A percentile compares a stretch with the other conserved stretches of the same genome.
These are phyloP conservation scores for Aureobasidium namibiae DNA, from an alignment of 2,329 filamentous ascomycete species.

Conservation along the genomic window DNA sequence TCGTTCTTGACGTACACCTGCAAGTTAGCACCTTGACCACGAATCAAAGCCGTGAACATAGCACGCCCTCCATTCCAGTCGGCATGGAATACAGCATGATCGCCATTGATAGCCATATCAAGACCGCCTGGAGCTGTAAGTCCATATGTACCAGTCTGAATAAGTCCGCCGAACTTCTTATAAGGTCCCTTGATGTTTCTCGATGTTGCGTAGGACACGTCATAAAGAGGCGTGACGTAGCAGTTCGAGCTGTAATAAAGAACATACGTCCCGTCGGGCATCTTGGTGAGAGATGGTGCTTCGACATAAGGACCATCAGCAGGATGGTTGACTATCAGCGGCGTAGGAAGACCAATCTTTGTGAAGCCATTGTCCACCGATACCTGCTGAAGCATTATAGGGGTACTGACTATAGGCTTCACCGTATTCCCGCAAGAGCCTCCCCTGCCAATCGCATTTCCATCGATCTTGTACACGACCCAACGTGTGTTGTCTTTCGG, in stretches of 20 bases:
- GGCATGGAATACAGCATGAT: conserved; percentile 26
- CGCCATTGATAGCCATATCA: conserved; percentile 25
- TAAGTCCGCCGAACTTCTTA: conserved; percentile 21
- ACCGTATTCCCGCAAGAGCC: conserved; percentile 16
- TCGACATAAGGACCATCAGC: conserved; percentile 26
- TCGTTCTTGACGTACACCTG: background rate
- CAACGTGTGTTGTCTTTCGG: conserved; percentile 15
- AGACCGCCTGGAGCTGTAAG: conserved; percentile 24
- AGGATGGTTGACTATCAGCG: conserved; percentile 22
- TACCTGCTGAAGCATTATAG: conserved; percentile 18
- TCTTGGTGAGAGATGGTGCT: conserved; percentile 22
- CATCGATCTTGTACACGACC: conserved; percentile 19
- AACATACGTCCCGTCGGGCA: conserved; percentile 16
- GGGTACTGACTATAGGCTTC: conserved; percentile 17
- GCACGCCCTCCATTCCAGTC: conserved; percentile 17
- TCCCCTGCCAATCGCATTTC: conserved; percentile 17
- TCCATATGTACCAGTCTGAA: conserved; percentile 20
- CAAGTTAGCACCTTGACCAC: background rate
- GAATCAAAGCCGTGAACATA: conserved; percentile 16
- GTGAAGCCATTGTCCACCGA: conserved; percentile 18
- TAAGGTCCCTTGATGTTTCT: conserved; percentile 16
- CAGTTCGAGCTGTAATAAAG: conserved; percentile 19
- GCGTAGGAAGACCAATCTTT: conserved; percentile 16
- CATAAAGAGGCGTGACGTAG: conserved; percentile 15
- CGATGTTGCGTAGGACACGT: conserved; percentile 17